phyloP scores from a whole-genome alignment of 805 yeast genomes.

The Metschnikowia chrysomelidarum region DNA sequence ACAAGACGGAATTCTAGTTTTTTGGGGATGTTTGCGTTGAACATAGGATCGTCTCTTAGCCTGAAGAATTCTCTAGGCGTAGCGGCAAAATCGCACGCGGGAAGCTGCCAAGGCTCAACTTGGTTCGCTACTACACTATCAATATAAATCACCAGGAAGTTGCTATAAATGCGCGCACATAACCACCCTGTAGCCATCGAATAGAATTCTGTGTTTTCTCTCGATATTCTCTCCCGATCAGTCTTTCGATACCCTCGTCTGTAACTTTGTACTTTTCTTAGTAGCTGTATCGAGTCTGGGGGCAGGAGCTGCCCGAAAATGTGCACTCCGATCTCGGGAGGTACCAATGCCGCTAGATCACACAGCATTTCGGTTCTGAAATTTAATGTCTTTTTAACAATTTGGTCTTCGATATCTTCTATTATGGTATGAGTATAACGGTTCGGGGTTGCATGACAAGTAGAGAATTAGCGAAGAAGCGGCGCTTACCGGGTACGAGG shows the following conservation, averaged over 20 bases:
- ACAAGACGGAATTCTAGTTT: slow-evolving; percentile 8
- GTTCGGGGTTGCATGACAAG: too few relatives aligned
- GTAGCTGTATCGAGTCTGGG: slow-evolving; percentile 3
- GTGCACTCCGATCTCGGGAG: slow-evolving; percentile 14
- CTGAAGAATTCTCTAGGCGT: slow-evolving; percentile 8
- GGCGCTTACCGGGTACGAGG: too few relatives aligned
- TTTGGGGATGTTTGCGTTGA: slow-evolving; percentile 8
- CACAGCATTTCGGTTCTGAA: slow-evolving; percentile 2
- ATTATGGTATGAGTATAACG: too few relatives aligned
- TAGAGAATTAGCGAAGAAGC: too few relatives aligned
- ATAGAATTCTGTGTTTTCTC: background rate
- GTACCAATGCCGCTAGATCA: slow-evolving; percentile 6
- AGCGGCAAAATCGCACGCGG: slow-evolving; percentile 9
- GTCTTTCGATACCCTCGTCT: background rate
- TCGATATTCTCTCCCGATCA: too few relatives aligned
- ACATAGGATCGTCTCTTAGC: slow-evolving; percentile 8
- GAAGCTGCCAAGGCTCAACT: background rate
- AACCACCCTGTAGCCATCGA: slow-evolving; percentile 7
- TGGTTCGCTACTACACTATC: slow-evolving; percentile 4
- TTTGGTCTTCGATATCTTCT: too few relatives aligned
- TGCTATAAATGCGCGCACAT: slow-evolving; percentile 10
- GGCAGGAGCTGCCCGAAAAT: slow-evolving; percentile 13
- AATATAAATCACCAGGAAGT: slow-evolving; percentile 11
- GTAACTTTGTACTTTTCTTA: slow-evolving; percentile 1
- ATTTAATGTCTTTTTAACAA: background rate